These are phyloP conservation scores for Clavispora vitiphila DNA, from an alignment of 805 yeast genomes.

Conservation along the genomic window DNA sequence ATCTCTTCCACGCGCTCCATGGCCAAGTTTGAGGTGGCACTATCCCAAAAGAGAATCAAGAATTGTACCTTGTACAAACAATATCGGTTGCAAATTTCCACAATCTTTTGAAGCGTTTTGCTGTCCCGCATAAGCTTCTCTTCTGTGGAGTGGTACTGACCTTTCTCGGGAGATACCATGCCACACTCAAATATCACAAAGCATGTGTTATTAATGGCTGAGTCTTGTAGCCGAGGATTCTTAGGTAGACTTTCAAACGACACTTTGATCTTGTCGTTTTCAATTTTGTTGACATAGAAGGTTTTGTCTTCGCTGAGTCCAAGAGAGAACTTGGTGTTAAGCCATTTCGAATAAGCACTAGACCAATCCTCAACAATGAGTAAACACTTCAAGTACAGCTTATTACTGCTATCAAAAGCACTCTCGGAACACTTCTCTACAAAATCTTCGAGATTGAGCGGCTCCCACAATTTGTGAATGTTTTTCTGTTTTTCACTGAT, in stretches of 20 bases:
- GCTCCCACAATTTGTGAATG: slow-evolving; percentile 44
- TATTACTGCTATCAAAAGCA: too few relatives aligned
- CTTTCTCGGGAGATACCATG: slow-evolving; percentile 17
- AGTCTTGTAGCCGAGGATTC: slow-evolving; percentile 28
- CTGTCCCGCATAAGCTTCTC: slow-evolving; percentile 36
- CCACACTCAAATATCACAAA: slow-evolving; percentile 54
- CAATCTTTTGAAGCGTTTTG: slow-evolving; percentile 28
- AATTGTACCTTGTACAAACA: slow-evolving; percentile 37
- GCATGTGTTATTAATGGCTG: slow-evolving; percentile 35
- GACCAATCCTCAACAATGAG: slow-evolving; percentile 48
- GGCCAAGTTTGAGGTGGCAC: slow-evolving; percentile 14
- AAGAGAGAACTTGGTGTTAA: slow-evolving; percentile 40
- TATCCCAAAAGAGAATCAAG: slow-evolving; percentile 41
- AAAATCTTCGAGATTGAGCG: slow-evolving; percentile 35
- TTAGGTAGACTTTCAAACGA: slow-evolving; percentile 39
- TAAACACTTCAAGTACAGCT: slow-evolving; percentile 24
- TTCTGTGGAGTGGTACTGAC: slow-evolving; percentile 14
- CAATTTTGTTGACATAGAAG: slow-evolving; percentile 23
- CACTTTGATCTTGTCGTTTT: slow-evolving; percentile 24
- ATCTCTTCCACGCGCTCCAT: slow-evolving; percentile 11
- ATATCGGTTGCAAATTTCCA: slow-evolving; percentile 27
- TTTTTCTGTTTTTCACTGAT: slow-evolving; percentile 26
- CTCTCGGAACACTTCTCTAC: slow-evolving; percentile 23
- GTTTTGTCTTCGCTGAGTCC: slow-evolving; percentile 22
- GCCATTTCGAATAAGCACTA: slow-evolving; percentile 44